phyloP scores from a whole-genome alignment of 768 basidiomycete genomes.

The Gymnopilus dilepis region DNA sequence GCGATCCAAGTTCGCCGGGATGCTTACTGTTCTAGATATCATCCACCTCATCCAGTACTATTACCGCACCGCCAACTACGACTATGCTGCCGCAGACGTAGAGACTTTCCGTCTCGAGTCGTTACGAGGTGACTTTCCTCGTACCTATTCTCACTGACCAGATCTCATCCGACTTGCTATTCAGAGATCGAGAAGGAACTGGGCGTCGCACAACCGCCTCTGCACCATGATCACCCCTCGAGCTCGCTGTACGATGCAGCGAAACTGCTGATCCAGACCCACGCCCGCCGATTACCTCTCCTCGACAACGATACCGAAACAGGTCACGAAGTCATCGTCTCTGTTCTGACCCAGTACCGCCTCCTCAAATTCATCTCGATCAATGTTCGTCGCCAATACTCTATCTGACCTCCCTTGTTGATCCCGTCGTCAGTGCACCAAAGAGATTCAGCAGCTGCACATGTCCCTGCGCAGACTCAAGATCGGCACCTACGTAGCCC shows the following conservation, averaged over 20 bases:
- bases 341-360: conserved; percentile 95
- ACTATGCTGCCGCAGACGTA: conserved; percentile 87
- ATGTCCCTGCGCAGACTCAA: conserved; percentile 82
- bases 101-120: conserved; percentile 90
- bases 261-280: conserved; percentile 89
- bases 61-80: conserved; percentile 85
- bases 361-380: conserved; percentile 98
- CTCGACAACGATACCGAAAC: conserved; percentile 94
- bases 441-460: conserved; percentile 83
- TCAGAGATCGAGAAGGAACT: conserved; percentile 93
- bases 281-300: conserved; percentile 91
- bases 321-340: conserved; percentile 93
- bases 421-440: conserved; percentile 64
- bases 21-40: conserved; percentile 99
- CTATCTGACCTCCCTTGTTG: conserved; percentile 16
- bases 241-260: conserved; percentile 91
- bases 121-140: conserved; percentile 70
- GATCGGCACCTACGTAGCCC: conserved; percentile 90
- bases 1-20: conserved; percentile 90
- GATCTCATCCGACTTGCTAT: conserved; percentile 9
- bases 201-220: conserved; percentile 90
- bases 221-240: conserved; percentile 86
- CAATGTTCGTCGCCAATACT: conserved; percentile 64
- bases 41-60: conserved; percentile 99
- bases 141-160: conserved; percentile 12